These are phyloP conservation scores for Letharia lupina DNA, from an alignment of 495 filamentous ascomycete species.

Conservation along the genomic window DNA sequence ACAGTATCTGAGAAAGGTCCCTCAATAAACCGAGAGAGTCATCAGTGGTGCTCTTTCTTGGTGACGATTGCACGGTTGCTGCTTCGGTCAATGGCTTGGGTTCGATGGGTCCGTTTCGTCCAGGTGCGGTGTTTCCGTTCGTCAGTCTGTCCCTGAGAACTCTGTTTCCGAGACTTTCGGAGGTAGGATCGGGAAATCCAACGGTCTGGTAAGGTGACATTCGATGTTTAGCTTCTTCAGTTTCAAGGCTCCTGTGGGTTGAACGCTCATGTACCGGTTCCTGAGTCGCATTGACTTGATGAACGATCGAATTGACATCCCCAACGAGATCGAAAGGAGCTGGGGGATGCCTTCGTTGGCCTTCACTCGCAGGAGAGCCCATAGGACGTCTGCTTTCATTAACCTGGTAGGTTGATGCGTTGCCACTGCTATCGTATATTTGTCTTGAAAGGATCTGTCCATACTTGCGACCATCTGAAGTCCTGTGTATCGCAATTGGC, in stretches of 20 bases:
- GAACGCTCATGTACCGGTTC: background rate
- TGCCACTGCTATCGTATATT: slow-evolving; percentile 7
- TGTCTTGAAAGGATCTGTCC: slow-evolving; percentile 14
- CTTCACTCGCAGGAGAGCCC: background rate
- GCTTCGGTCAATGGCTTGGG: slow-evolving; percentile 1
- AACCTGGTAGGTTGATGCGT: slow-evolving; percentile 14
- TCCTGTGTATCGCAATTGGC: slow-evolving; percentile 7
- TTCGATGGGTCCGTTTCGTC: background rate
- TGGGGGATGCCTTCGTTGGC: background rate
- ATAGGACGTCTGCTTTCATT: slow-evolving; percentile 9
- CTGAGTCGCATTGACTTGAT: slow-evolving; percentile 1
- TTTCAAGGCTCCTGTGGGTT: background rate
- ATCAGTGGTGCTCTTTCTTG: slow-evolving; percentile 6
- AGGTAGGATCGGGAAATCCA: background rate
- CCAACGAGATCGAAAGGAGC: background rate
- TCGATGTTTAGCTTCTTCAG: background rate
- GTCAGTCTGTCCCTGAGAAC: background rate
- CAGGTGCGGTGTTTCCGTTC: background rate
- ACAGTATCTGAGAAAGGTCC: slow-evolving; percentile 13
- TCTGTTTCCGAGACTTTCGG: background rate
- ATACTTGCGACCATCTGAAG: slow-evolving; percentile 12
- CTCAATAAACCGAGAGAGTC: slow-evolving; percentile 1
- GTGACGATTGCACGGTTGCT: background rate
- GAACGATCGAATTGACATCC: background rate
- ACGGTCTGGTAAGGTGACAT: slow-evolving; percentile 1